These are phyloP conservation scores for Talaromyces sp. DNA, from an alignment of 2,329 filamentous ascomycete species.

Conservation along the genomic window DNA sequence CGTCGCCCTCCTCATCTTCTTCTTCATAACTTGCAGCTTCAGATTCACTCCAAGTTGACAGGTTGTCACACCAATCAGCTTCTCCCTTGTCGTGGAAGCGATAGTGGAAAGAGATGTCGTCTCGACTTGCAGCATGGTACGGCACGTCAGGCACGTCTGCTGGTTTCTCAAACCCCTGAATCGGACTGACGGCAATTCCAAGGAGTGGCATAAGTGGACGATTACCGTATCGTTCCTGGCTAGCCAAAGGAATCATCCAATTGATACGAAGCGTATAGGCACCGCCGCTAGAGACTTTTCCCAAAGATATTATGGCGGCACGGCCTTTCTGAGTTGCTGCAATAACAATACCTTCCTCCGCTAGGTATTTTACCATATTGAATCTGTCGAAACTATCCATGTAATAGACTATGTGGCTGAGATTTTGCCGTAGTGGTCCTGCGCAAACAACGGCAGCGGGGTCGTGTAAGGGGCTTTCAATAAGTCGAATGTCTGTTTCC, in stretches of 20 bases:
- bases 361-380: constrained; percentile 53
- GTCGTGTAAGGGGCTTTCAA: constrained; percentile 26
- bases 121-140: constrained; percentile 13
- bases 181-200: constrained; percentile 52
- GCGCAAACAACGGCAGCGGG: constrained; percentile 23
- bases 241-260: constrained; percentile 48
- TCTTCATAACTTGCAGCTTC: background rate
- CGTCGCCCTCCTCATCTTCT: background rate
- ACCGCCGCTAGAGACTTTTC: constrained; percentile 28
- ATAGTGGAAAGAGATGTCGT: constrained; percentile 18
- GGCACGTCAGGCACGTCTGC: constrained; percentile 30
- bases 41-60: background rate
- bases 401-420: background rate
- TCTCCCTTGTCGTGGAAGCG: constrained; percentile 9
- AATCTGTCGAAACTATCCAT: constrained; percentile 41
- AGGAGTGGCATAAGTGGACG: constrained; percentile 43
- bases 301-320: constrained; percentile 50
- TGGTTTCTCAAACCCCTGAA: constrained; percentile 45
- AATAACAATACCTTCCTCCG: constrained; percentile 53
- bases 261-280: constrained; percentile 49
- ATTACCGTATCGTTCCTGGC: constrained; percentile 41
- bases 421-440: constrained; percentile 5
- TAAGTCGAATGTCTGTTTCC: constrained; percentile 31
- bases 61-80: background rate
- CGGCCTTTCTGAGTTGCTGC: constrained; percentile 54